Conservation (phyloP, 2,329 filamentous ascomycete genomes). For the Dactylellina sp. region DNA sequence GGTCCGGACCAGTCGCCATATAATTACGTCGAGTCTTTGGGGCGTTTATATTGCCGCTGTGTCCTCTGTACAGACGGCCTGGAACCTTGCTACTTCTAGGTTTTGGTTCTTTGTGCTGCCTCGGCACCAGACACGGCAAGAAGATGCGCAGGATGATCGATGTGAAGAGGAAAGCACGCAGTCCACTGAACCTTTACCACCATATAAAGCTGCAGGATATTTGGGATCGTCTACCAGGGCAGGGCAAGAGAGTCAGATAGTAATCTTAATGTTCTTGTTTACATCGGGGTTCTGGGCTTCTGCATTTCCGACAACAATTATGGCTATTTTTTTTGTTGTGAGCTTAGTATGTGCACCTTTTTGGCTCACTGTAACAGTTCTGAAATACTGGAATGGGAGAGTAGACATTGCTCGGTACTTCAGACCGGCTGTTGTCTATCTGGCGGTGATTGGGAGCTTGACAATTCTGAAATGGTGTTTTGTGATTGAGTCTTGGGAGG, state of each 20-base stretch:
- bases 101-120: no score
- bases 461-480: conserved; percentile 24
- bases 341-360: conserved; percentile 9
- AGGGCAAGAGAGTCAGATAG: background rate
- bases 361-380: background rate
- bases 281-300: conserved; percentile 36
- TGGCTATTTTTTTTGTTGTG: background rate
- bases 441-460: conserved; percentile 5
- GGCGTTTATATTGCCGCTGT: background rate
- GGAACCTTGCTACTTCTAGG: no score
- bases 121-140: no score
- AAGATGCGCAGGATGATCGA: no score
- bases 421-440: conserved; percentile 7
- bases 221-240: no score
- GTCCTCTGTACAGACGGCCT: no score
- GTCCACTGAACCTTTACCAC: background rate
- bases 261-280: conserved; percentile 14
- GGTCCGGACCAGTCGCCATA: background rate
- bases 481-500: conserved; percentile 30
- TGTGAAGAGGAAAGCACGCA: background rate
- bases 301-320: conserved; percentile 20
- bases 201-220: no score
- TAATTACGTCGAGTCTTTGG: background rate
- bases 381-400: background rate
- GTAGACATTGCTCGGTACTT: background rate